Base-by-base conservation (phyloP, 805 yeast species). In the Candida koratica region DNA sequence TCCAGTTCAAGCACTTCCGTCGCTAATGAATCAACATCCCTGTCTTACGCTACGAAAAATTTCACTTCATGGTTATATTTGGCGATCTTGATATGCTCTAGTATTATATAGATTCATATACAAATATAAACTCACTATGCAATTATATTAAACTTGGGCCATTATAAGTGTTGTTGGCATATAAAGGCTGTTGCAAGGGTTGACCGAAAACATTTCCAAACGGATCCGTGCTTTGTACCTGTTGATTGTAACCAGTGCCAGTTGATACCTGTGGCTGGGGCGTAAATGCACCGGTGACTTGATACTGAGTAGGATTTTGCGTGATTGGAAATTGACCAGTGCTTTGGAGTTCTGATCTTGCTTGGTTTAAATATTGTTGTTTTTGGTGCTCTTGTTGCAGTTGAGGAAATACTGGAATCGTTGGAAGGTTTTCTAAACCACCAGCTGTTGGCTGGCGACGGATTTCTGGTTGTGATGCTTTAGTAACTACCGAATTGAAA, bases 331-430 rank as follows among this genome's bases (percentile, higher is more conserved):
- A 13, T 24, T 48, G 57, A 5, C 38, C 36, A 29, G 55, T 61
- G 28, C 51, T 58, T 34, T 61, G 64, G 12, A 66, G 42, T 13
- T 58, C 64, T 16, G 52, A 42, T 18, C 51, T 47, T 5, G 77
- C 75, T 38, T 61, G 60, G 28, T 55, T 49, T 41, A 66, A 48
- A 37, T 47, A 58, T 26, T 49, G 58, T 37, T 63, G 64, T 26
- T 55, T 57, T 36, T 61, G 68, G 13, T 61, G 63, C 20, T 61
- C 68, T 35, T 60, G 61, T 46, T 73, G 75, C 6, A 84, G 78
- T 46, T 79, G 78, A 0, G 85, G 86, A 48, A 81, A 83, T 6
- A 80, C 84, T 2, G 87, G 75, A 3, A 73, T 60, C 1, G 88
- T 81, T 7, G 81, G 81, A 28, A 81, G 55, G 34, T 64, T 62